phyloP scores from a whole-genome alignment of 192 early-diverging fungal species.

The Backusella macrospora region DNA sequence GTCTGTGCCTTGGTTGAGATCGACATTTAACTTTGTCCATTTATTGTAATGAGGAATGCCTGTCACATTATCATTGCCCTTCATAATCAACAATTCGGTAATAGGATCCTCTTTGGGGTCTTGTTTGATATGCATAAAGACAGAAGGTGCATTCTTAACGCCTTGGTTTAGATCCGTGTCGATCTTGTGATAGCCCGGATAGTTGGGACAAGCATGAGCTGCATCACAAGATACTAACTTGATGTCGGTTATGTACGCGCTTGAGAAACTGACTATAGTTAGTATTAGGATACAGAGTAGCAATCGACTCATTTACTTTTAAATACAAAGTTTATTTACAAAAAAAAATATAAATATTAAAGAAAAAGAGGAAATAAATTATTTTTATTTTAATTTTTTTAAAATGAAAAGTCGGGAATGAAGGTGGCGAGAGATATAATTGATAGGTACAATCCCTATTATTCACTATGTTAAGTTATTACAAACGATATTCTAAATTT shows the following conservation, averaged over 20 bases:
- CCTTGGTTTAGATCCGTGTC: conserved; percentile 24
- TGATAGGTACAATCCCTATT: too few relatives aligned
- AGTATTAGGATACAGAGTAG: neutral
- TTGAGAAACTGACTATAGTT: neutral
- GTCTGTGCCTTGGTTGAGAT: conserved; percentile 21
- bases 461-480: neutral
- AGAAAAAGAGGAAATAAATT: too few relatives aligned
- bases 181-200: conserved; percentile 26
- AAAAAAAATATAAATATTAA: neutral
- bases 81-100: conserved; percentile 20
- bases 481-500: neutral
- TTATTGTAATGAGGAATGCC: neutral
- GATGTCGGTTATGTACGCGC: conserved; percentile 29
- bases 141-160: conserved; percentile 3
- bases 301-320: neutral
- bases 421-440: too few relatives aligned
- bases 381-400: too few relatives aligned
- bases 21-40: conserved; percentile 26
- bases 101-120: conserved; percentile 22
- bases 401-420: too few relatives aligned
- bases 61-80: neutral
- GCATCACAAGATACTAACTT: conserved; percentile 22
- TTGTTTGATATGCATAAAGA: conserved; percentile 32
- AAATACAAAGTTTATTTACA: neutral
- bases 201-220: conserved; percentile 18